Base-by-base conservation (phyloP, 768 basidiomycete species). In the Clitopilus passeckerianus region DNA sequence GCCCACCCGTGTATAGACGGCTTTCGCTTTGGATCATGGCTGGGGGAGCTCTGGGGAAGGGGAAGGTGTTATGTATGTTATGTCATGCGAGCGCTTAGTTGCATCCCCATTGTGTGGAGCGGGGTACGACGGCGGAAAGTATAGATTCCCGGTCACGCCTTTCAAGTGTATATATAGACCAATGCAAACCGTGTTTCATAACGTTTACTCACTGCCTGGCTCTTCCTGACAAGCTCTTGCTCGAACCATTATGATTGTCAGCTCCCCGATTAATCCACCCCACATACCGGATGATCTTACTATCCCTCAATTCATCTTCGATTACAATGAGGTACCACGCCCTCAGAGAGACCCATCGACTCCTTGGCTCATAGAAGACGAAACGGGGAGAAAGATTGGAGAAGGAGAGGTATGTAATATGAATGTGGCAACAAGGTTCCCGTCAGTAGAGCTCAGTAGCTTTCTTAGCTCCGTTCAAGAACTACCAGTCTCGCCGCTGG, bases 221-320 rank as follows among this genome's bases (percentile, higher is more conserved):
- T 30, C 7, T 30, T 7, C 27, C 27, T 30, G 27, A 3, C 3
- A 30, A 3, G 27, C 27, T 7, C 27, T 30, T 30, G 27, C 27
- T 3, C 7, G 27, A 30, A 30, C 7, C 27, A 30, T 5, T 50
- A 50, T 50, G 46, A 50, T 23, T 12, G 3, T 50, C 20, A 22
- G 20, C 16, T 50, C 46, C 10, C 20, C 18, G 5, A 22, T n/a
- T 10, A 10, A 5, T 5, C 15, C 46, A 18, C 77, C 81, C 33
- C 63, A 54, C 56, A 75, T 83, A 57, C 83, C 83, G 6, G 81
- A 83, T 66, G 70, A 82, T 63, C 63, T 83, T 34, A 81, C 81
- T 4, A 66, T 83, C 37, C 76, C 80, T 6, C 83, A 85, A 66
- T 84, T 84, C 66, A 71, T 81, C 34, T 79, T 85, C 57, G 80